Percentiles rank a stretch among this genome's conserved stretches.
Evolutionary conservation across 73 alveolate species (phyloP).

Genomic region (Tetrahymena thermophila): DNA sequence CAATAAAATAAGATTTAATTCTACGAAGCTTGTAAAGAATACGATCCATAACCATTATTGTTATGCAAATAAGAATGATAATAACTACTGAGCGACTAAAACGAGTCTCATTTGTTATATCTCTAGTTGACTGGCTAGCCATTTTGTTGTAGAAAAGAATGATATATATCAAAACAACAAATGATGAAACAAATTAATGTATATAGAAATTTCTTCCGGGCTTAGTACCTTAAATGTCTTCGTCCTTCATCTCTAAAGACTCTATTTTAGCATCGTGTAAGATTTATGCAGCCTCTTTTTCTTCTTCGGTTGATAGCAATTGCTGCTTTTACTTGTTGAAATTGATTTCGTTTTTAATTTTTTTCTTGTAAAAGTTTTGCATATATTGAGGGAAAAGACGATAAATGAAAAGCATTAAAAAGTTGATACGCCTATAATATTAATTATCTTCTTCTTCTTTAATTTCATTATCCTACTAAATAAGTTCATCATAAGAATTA

Average conservation of each 20-base stretch:
- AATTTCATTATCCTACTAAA: not conserved
- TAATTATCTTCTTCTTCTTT: not conserved
- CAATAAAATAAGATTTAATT: slow-evolving; percentile 5
- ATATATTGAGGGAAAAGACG: not conserved
- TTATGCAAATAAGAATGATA: slow-evolving; percentile 27
- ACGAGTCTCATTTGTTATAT: slow-evolving; percentile 32
- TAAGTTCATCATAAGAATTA: not conserved
- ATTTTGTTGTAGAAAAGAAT: slow-evolving; percentile 47
- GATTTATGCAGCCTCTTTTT: not conserved
- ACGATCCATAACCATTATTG: slow-evolving; percentile 49
- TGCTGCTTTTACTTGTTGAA: not conserved
- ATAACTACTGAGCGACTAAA: slow-evolving; percentile 46
- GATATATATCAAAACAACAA: slow-evolving; percentile 41
- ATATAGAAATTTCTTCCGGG: slow-evolving; percentile 58
- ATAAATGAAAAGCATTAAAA: not conserved
- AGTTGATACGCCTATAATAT: not conserved
- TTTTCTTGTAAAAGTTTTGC: not conserved
- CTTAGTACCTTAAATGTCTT: slow-evolving; percentile 21
- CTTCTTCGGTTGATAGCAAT: slow-evolving; percentile 1
- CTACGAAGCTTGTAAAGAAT: slow-evolving; percentile 46
- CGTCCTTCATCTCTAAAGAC: slow-evolving; percentile 4
- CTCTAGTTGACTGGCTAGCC: slow-evolving; percentile 43
- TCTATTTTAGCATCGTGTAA: not conserved
- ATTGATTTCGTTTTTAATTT: not conserved
- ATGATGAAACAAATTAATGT: slow-evolving; percentile 38